Evolutionary conservation across 768 basidiomycete genomes (phyloP), one percentile per base, ranked within the genome.

Genomic region (Russula foetens): DNA sequence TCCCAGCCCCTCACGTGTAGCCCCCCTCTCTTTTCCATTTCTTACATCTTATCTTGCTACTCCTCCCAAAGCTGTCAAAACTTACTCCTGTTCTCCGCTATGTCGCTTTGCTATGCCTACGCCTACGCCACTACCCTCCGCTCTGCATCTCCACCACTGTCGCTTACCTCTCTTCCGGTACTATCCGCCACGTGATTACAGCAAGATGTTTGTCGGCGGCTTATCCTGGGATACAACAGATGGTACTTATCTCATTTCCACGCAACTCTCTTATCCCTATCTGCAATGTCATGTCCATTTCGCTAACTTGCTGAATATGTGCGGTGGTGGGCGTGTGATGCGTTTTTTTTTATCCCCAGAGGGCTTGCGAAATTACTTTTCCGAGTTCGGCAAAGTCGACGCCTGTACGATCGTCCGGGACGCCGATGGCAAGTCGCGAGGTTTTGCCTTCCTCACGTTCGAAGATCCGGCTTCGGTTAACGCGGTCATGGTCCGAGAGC

Each of bases 201-300:
- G 97, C 75, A 99, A 99, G 81, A 99, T 99, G 97, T 99, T 99
- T 75, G 95, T 99, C 71, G 97, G 97, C 64, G 97, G 97, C 66
- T 81, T 99, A 66, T 97, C 98, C 77, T 99, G 97, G 97, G 96
- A 98, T 75, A 98, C 97, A 69, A 96, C 92, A 72, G 97, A 98
- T 81, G 96, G 97, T 99, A 83, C 56, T 49, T 57, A 47, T 46
- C n/a, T 24, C 54, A 33, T 68, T 66, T 73, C 75, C 41, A 43
- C 53, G 19, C 44, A 35, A 35, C 35, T 11, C 14, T 35, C 2
- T 12, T 35, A 2, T 23, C 26, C 51, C 38, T 62, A 4, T 45
- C 57, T 46, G 35, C 54, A 66, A 66, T 73, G 68, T 73, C 63
- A 68, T 71, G 56, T 68, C 60, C 67, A 63, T 64, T 67, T 66